Percentiles rank a stretch among this genome's conserved stretches.
Evolutionary conservation across 306 rosid species (phyloP).

Genomic region (Geum urbanum): DNA sequence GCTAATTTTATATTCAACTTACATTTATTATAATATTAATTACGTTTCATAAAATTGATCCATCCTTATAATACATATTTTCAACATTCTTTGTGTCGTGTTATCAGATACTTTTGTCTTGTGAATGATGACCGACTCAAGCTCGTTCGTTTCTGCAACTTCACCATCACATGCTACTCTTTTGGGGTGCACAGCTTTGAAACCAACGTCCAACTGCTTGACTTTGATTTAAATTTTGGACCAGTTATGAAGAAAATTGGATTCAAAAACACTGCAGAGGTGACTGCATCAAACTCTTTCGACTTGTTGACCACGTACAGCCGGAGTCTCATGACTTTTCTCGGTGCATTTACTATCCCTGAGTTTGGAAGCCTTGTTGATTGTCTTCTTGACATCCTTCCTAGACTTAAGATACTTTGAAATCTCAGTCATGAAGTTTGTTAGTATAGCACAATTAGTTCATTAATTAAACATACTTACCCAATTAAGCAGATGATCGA

Average conservation of each 20-base stretch:
- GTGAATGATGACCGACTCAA: constrained; percentile 4
- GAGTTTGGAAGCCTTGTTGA: constrained; percentile 17
- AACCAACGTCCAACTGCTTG: constrained; percentile 25
- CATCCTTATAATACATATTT: too few species aligned
- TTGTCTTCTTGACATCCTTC: constrained; percentile 25
- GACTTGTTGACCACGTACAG: constrained; percentile 2
- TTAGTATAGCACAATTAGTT: too few species aligned
- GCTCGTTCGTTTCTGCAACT: constrained; percentile 1
- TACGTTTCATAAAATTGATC: too few species aligned
- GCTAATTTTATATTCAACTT: too few species aligned
- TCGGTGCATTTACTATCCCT: constrained; percentile 5
- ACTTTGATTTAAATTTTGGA: constrained; percentile 12
- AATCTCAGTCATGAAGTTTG: constrained; percentile 7
- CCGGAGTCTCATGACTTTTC: constrained; percentile 7
- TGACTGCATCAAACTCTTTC: constrained; percentile 22
- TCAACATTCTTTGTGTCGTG: not conserved
- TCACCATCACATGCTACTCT: constrained; percentile 17
- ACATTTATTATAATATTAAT: too few species aligned
- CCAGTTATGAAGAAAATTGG: constrained; percentile 18
- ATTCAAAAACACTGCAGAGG: constrained; percentile 14
- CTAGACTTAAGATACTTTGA: constrained; percentile 15
- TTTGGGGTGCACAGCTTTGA: constrained; percentile 28
- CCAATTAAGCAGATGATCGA: too few species aligned
- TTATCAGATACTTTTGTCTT: not conserved
- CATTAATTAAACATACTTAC: too few species aligned